Conservation (phyloP, 352 stramenopile genomes). For the Plasmopara viticola region DNA sequence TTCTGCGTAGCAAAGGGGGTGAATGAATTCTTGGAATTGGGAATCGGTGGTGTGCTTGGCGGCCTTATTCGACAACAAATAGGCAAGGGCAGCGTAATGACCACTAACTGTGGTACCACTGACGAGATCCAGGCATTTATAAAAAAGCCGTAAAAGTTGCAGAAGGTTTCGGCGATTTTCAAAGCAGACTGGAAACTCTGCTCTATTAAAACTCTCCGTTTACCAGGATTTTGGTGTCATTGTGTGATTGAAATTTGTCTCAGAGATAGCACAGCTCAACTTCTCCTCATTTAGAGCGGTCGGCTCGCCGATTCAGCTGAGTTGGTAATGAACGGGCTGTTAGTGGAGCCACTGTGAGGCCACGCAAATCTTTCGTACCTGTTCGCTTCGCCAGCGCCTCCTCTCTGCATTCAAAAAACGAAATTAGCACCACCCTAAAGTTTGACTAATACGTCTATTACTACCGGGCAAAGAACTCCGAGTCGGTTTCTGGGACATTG, state of each 20-base stretch:
- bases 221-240: neutral
- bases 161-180: neutral
- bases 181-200: slow-evolving; percentile 1
- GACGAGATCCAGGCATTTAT: slow-evolving; percentile 55
- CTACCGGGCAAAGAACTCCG: slow-evolving; percentile 73
- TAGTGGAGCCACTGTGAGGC: neutral
- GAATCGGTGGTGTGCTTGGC: slow-evolving; percentile 60
- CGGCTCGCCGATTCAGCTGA: slow-evolving; percentile 57
- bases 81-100: slow-evolving; percentile 10
- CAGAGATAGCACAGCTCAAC: too few relatives aligned
- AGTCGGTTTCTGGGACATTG: slow-evolving; percentile 79
- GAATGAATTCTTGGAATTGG: slow-evolving; percentile 61
- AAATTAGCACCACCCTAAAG: neutral
- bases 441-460: neutral
- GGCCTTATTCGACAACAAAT: slow-evolving; percentile 74
- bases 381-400: slow-evolving; percentile 52
- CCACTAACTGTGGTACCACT: slow-evolving; percentile 47
- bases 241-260: too few relatives aligned
- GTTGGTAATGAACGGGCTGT: slow-evolving; percentile 28
- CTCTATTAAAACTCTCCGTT: neutral
- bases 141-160: slow-evolving; percentile 3
- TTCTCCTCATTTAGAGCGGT: slow-evolving; percentile 39
- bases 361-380: slow-evolving; percentile 20
- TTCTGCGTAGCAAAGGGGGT: slow-evolving; percentile 46
- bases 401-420: slow-evolving; percentile 25